Base-by-base conservation (phyloP, 2,329 filamentous ascomycete species). In the Alternaria novae-zelandiae region DNA sequence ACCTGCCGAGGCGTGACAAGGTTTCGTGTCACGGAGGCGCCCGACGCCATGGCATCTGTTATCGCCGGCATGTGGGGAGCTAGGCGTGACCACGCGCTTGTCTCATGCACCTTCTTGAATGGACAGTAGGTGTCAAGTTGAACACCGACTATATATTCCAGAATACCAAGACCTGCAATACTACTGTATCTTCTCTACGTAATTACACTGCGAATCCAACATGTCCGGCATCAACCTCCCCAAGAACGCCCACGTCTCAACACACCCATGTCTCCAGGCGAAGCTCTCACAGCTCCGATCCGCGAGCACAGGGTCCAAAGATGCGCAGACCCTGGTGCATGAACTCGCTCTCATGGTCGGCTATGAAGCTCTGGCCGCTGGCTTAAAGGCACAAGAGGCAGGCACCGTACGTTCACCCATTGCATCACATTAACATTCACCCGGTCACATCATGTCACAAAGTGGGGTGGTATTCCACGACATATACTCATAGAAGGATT, bases 241-340 rank as follows among this genome's bases (percentile, higher is more conserved):
- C 17, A 67, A 80, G 54, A 89, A 89, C 75, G 83, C 88, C 36
- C 93, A 96, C 82, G 83, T 97, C 78, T 97, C 94, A 43, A 84
- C 84, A 15, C 95, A 98, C 80, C 95, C 95, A 36, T 97, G 93
- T 81, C 86, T 97, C 45, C 86, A 87, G 73, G 93, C 91, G 71
- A 98, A 98, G 85, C 89, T 98, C 74, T 94, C 92, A 71, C 92
- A 96, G 82, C 88, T 98, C 50, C 91, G 95, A 64, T 96, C 92
- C 44, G 85, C 88, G 60, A 85, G 84, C 45, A 89, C 92, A 54
- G 87, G 85, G 63, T 86, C 92, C 4, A 87, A 89, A 63, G 92
- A 97, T 59, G 94, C 93, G 70, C 94, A 94, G 81, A 82, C 86
- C 8, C 85, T 98, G 53, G 88, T 97, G 65, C 89, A 97, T 78